Base-by-base conservation (phyloP, 2,329 filamentous ascomycete genomes). In the Rutstroemia sydowiana region DNA sequence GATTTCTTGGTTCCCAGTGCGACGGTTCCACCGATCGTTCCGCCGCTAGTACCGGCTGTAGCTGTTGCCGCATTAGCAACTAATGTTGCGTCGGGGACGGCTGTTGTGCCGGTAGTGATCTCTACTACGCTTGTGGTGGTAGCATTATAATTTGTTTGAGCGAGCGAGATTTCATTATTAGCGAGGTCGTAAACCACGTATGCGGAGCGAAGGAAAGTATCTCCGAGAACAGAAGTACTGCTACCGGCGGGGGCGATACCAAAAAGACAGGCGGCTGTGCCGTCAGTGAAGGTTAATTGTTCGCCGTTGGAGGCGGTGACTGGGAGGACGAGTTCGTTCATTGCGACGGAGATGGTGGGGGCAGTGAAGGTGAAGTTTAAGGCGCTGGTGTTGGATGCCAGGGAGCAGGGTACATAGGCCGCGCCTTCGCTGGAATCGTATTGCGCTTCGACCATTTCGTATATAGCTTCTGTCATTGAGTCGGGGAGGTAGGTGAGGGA, bases 161-260 rank as follows among this genome's bases (percentile, higher is more conserved):
- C 86, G 30, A 89, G 69, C 1, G 81, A 84, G 58, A 89, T 82
- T 68, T 85, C 74, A 64, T 88, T 82, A 66, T 86, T 87, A 26
- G 74, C 78, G 20, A 88, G 72, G 64, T 89, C 85, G 64, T 87
- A 89, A 10, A 90, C 85, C 13, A 88, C 77, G 59, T 90, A 90
- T 0, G 85, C 85, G 32, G 82, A 85, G 44, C 86, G 75, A 50
- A 90, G 71, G 66, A 90, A 90, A 0, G 85, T 87, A 63, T 89
- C 86, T 14, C 86, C 86, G 26, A 90, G 70, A 2, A 88, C 78
- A 40, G 76, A 75, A n/a, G 76, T 76, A 28, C 75, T 72, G 1
- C 66, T 58, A 2, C 74, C 75, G 1, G 81, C 75, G 1, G 82
- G 80, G 2, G 78, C 73, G 56, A 89, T 77, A 51, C 84, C 85